These are phyloP conservation scores for Aegilops tauschii DNA, from an alignment of 176 grass and related monocot species.

Conservation along the genomic window DNA sequence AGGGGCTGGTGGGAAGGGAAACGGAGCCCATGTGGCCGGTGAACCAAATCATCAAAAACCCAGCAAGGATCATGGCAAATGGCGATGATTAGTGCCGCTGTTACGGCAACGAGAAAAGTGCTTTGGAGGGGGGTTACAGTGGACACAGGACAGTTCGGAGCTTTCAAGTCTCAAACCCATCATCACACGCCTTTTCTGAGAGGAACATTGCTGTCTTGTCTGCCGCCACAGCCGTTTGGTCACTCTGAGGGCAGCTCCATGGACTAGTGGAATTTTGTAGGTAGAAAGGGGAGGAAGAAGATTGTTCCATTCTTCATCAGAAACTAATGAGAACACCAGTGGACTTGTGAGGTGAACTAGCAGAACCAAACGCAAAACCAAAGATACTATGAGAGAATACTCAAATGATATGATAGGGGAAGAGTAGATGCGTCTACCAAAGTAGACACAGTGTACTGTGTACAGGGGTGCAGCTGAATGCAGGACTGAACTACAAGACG, in stretches of 20 bases:
- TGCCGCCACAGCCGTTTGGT: background rate
- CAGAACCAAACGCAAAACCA: background rate
- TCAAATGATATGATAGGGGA: background rate
- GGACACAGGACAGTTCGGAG: background rate
- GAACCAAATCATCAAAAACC: background rate
- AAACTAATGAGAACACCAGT: background rate
- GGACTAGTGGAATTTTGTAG: background rate
- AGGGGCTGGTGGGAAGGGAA: background rate
- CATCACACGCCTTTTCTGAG: background rate
- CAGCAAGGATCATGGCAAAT: background rate
- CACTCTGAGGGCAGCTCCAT: background rate
- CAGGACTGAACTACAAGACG: background rate
- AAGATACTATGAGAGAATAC: no score
- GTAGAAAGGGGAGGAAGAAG: background rate
- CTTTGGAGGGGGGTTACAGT: background rate
- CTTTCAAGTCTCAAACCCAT: background rate
- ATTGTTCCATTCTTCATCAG: background rate
- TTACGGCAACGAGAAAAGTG: background rate
- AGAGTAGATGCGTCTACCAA: background rate
- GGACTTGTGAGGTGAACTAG: background rate
- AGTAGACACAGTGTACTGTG: background rate
- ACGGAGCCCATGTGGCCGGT: slow-evolving; percentile 33
- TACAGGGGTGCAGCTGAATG: slow-evolving; percentile 14
- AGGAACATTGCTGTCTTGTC: background rate
- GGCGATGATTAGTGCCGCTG: background rate